Conservation (phyloP, 2,329 filamentous ascomycete species). For the Fusarium proliferatum region DNA sequence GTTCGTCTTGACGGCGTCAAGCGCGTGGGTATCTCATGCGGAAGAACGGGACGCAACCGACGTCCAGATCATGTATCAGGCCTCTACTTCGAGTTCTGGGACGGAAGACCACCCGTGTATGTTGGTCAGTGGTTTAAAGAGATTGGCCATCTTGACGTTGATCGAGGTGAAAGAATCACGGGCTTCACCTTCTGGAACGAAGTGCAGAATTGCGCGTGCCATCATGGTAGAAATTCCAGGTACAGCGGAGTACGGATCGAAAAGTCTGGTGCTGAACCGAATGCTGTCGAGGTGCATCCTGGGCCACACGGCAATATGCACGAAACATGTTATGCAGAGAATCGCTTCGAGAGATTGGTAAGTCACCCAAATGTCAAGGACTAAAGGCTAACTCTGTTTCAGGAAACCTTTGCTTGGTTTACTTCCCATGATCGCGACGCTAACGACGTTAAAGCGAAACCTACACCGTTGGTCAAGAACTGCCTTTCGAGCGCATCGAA, state of each 20-base stretch:
- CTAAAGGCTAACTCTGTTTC: no score
- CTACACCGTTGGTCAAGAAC: not conserved
- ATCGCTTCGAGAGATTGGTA: not conserved
- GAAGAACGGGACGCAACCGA: not conserved
- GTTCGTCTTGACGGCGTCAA: not conserved
- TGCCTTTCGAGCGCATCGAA: not conserved
- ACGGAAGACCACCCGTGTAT: not conserved
- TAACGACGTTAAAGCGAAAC: not conserved
- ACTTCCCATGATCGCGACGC: no score
- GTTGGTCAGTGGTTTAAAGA: conserved; percentile 12
- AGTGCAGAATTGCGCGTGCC: no score
- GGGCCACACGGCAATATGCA: not conserved
- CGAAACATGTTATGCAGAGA: not conserved
- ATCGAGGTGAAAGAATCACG: not conserved
- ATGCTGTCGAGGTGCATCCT: not conserved
- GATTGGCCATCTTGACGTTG: not conserved
- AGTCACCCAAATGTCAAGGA: no score
- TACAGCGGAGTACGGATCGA: conserved; percentile 1
- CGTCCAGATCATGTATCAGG: not conserved
- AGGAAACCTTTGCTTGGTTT: no score
- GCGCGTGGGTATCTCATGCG: not conserved
- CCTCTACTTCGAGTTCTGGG: conserved; percentile 12
- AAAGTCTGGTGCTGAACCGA: not conserved
- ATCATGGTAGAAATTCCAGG: not conserved
- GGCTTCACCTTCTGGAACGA: not conserved